Percentiles rank a stretch among this genome's conserved stretches.
Evolutionary conservation across 1,284 basidiomycete species (phyloP).

Genomic region (Ganoderma lingzhi): DNA sequence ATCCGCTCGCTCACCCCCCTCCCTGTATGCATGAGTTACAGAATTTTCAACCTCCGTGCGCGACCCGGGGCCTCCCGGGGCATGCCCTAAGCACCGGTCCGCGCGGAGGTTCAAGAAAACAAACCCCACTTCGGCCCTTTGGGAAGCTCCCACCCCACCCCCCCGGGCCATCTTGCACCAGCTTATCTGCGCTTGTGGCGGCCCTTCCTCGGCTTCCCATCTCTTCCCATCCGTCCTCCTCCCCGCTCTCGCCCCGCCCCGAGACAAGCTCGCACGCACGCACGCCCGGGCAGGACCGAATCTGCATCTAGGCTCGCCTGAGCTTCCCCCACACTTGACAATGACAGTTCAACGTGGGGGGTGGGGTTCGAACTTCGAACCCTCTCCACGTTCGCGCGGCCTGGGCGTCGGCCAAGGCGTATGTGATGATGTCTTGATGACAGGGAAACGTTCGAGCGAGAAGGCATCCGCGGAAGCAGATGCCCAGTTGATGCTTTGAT

Average conservation of each 20-base stretch:
- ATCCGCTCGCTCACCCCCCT: constrained; percentile 4
- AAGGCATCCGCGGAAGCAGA: neutral
- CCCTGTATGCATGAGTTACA: neutral
- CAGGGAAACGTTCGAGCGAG: neutral
- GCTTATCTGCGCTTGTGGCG: constrained; percentile 16
- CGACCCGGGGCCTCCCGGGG: constrained; percentile 12
- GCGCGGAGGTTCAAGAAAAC: constrained; percentile 16
- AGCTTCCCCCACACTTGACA: neutral
- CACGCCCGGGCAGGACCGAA: neutral
- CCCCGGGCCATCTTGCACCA: constrained; percentile 17
- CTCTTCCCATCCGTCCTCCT: neutral
- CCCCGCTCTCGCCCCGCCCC: neutral
- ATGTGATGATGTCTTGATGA: neutral
- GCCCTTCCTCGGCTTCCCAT: neutral
- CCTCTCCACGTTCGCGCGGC: neutral
- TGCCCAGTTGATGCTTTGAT: constrained; percentile 1
- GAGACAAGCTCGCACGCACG: neutral
- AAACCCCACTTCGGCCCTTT: neutral
- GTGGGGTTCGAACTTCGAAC: neutral
- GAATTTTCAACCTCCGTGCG: constrained; percentile 20
- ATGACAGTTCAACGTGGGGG: neutral
- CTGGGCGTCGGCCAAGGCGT: neutral
- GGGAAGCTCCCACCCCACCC: neutral
- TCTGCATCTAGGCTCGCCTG: neutral
- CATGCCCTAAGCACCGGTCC: constrained; percentile 29